Base-by-base conservation (phyloP, 805 yeast genomes). In the Wickerhamiella occidentalis region DNA sequence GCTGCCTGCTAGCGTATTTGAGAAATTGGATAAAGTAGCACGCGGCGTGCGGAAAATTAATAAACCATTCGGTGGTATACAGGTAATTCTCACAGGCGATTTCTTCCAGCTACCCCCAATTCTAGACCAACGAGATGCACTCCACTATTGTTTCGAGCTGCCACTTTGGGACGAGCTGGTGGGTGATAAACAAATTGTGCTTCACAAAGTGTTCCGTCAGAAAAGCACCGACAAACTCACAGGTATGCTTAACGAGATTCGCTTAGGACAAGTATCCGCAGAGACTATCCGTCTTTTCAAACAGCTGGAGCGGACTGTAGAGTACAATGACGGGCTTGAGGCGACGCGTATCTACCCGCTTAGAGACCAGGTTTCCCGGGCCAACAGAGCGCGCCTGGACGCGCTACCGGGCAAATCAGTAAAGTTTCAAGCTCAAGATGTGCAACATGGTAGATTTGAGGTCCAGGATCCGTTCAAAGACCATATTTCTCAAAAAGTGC, bases 51-150 rank as follows among this genome's bases (percentile, higher is more conserved):
- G 84, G 4, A 72, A 80, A 35, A 68, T 63, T 22, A 60, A 66
- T 9, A 57, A 57, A 44, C 95, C 96, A 0, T 92, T 92, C 70
- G 98, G 98, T 5, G 97, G 97, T 0, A 80, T 92, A 43, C 98
- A 92, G 62, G 58, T 92, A 11, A 77, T 92, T 13, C 64, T 88
- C 28, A 82, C 94, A 4, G 98, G 98, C 19, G 98, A 92, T 64
- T 92, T 90, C 62, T 88, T 82, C 64, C 98, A 92, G 66, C 68
- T 92, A 50, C 97, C 98, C 0, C 98, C 98, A 0, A 94, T 90
- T 12, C 8, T 17, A 18, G 23, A 33, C 18, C 6, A 17, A 7
- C 19, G 15, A 19, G 29, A 35, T 4, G 12, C 11, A 22, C 4
- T 6, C 8, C 23, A 18, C 11, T 85, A 82, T 58, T 82, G 94